Conservation (phyloP, 2,329 filamentous ascomycete species). For the Davidsoniella australis region DNA sequence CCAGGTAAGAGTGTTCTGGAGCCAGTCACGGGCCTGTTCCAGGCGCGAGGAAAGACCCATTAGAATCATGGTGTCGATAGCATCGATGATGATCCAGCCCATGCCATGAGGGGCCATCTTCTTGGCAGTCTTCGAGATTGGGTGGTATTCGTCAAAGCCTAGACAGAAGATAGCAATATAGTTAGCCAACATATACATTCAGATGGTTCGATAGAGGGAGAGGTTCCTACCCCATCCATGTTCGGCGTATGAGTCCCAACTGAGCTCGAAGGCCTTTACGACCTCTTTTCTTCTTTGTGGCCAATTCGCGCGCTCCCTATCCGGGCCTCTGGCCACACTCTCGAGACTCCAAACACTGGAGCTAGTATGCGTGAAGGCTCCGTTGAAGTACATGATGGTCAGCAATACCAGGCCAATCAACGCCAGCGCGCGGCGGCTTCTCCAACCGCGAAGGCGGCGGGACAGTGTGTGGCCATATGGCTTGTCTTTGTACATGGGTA, state of each 20-base stretch:
- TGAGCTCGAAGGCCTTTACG: conserved; percentile 74
- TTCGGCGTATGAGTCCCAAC: conserved; percentile 83
- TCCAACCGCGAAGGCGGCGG: conserved; percentile 39
- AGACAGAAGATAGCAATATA: conserved; percentile 2
- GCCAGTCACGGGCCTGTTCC: conserved; percentile 74
- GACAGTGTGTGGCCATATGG: conserved; percentile 47
- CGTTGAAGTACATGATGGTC: conserved; percentile 51
- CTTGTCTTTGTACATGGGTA: conserved; percentile 99
- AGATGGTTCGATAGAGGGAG: no score
- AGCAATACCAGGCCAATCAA: conserved; percentile 36
- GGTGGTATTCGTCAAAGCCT: conserved; percentile 78
- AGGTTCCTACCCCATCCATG: conserved; percentile 70
- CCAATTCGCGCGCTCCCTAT: conserved; percentile 48
- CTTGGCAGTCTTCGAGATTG: conserved; percentile 57
- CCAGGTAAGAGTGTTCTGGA: conserved; percentile 63
- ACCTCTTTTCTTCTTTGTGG: conserved; percentile 59
- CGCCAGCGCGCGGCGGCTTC: conserved; percentile 38
- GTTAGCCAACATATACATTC: conserved; percentile 16
- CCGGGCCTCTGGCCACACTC: conserved; percentile 27
- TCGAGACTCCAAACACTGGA: conserved; percentile 40
- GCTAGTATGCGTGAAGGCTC: conserved; percentile 32
- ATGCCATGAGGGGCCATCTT: conserved; percentile 81
- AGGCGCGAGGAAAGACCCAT: conserved; percentile 91
- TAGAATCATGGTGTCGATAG: conserved; percentile 88
- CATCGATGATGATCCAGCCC: conserved; percentile 96